Evolutionary conservation across 2,329 filamentous ascomycete species (phyloP), one percentile per base, ranked within the genome.

Genomic region (Pseudogymnoascus verrucosus): DNA sequence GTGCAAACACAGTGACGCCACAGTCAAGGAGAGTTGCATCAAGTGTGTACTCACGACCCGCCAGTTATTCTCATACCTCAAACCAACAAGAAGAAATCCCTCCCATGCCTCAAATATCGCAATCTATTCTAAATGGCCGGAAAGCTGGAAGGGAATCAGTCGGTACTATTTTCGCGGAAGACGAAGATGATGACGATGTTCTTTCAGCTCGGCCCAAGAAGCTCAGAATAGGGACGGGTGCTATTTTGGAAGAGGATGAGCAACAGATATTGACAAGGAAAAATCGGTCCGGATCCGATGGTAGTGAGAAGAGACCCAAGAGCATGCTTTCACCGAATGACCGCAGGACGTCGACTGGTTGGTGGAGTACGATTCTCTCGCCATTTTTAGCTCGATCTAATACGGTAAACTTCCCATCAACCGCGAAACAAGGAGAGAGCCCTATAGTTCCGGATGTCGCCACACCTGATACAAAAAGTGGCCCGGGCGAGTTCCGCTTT

Each of bases 311-410:
- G 14, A 62, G 39, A 34, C 28, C 40, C 28, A 44, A 14, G 40
- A 61, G 34, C 19, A 61, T 39, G 34, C 59, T 61, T 61, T 81
- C 59, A 11, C 59, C 59, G 19, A 39, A 61, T 34, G 59, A 42
- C 34, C 34, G 78, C 44, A 81, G 83, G 10, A 81, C 80, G 63
- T 88, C 87, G 26, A 80, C 81, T 65, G 89, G 89, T 19, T 92
- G 89, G 89, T 92, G 89, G 89, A 89, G 90, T 69, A 81, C 89
- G 67, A 84, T 92, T 63, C 87, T 83, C 6, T 89, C 89, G 1
- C 89, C 89, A 0, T 91, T 91, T 69, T 62, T 75, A n/a, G 71
- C 72, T 21, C 67, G 71, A 54, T 72, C 72, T 12, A 74, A 73
- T 47, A 74, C 72, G 0, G 69, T 75, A 21, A 57, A 19, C 26